Base-by-base conservation (phyloP, 495 filamentous ascomycete species). In the Aspergillus sparsus region DNA sequence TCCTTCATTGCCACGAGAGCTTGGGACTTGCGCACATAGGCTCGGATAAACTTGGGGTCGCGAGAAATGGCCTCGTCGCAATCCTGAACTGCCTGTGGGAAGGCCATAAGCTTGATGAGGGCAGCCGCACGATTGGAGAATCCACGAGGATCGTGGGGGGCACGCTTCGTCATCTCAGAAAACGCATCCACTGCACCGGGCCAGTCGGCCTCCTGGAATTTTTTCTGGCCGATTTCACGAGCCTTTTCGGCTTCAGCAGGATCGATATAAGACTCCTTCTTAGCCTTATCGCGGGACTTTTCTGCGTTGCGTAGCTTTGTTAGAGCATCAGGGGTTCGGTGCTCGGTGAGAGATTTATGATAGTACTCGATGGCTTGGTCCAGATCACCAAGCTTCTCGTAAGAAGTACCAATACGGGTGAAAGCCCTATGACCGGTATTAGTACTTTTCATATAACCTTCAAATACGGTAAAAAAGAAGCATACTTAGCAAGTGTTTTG, bases 81-180 rank as follows among this genome's bases (percentile, higher is more conserved):
- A 79, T 99, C 95, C 50, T 89, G 84, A 47, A 98, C 88, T 1
- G 94, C 94, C 64, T 87, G 86, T 12, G 94, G 94, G 82, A 99
- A 98, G 33, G 91, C 87, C 75, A 98, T 87, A 18, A 99, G 81
- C 80, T 99, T 99, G 75, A 96, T 89, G 65, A 97, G 89, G 34
- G 95, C 95, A 2, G 94, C 94, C 13, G 94, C 94, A 67, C 95
- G 92, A 80, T 99, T 99, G 71, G 88, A 91, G 80, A 93, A 99
- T 21, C 95, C 94, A 60, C 94, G 89, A 34, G 95, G 89, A 71
- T 99, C 94, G 2, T 93, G 82, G 15, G 94, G 94, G 0, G 90
- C 86, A 53, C 94, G 93, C 83, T 98, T 98, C 71, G 88, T 89
- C 94, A 97, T 97, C 83, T 99, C 94, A 2, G 80, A 85, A 78